Base-by-base conservation (phyloP, 2,329 filamentous ascomycete genomes). In the Alternaria brassicae region DNA sequence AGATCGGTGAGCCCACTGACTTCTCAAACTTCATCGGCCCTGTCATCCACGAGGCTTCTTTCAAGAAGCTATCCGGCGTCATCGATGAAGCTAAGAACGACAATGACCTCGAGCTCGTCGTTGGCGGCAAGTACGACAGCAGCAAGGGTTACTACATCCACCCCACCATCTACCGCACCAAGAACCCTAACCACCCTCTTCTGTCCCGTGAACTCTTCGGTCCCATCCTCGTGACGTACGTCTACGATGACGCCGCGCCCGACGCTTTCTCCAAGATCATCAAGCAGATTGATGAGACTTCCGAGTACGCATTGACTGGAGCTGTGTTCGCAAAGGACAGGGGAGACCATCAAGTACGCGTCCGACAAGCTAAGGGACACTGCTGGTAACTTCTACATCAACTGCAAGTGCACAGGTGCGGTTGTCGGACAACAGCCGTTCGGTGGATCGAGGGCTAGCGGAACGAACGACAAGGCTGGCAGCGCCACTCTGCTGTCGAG, bases 361-460 rank as follows among this genome's bases (percentile, higher is more conserved):
- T 90, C 93, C 77, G 86, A 92, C 68, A 85, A 83, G 61, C 82
- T 94, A 53, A 83, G 90, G 65, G 88, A 93, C 74, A 82, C 89
- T 0, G 91, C 91, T 0, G 91, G 91, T 40, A 94, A 94, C 82
- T 93, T 93, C 77, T 94, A 94, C 81, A 84, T 94, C 79, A 94
- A 93, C 81, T 91, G 89, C 82, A 93, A 93, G 85, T 89, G 81
- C 61, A 86, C 84, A 3, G 84, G 75, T 30, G 78, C 80, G 6
- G 80, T 82, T 23, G 81, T 83, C 34, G 81, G 80, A 13, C 81
- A 83, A 70, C 81, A 83, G 66, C 80, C 81, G 3, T 83, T 83
- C 62, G 84, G 84, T 58, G 84, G 84, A 37, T 83, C 82, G n/a
- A 78, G 84, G 58, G 83, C 83, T 13, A 83, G 81, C 50, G 84